Base-by-base conservation (phyloP, 2,329 filamentous ascomycete species). In the Tolypocladium tundrense region DNA sequence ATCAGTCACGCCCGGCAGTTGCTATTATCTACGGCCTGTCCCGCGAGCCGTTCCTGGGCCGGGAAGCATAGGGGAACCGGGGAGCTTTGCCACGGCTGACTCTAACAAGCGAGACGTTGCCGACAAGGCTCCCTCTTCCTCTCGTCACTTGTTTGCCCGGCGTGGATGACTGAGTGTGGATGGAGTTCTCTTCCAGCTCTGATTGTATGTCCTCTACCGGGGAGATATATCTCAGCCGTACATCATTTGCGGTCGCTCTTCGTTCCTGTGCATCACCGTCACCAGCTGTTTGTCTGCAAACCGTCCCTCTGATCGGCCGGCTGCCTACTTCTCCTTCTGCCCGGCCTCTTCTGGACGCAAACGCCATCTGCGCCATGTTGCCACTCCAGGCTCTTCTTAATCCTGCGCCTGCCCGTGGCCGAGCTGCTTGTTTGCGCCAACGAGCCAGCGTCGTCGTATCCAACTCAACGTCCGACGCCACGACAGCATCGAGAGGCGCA, bases 361-460 rank as follows among this genome's bases (percentile, higher is more conserved):
- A 65, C 56, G 54, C 60, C 54, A 53, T 56, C 37, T 53, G 68
- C 67, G 70, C 65, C 66, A 88, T 88, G 86, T 71, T 87, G 60
- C 84, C 86, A 53, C 77, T 88, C 63, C 77, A 82, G 42, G 85
- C 83, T 62, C 78, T 89, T 66, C 80, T 88, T 68, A 89, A 88
- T 68, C 86, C 86, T 64, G 71, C 77, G 55, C 76, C 80, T 61
- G 68, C 77, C 58, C 72, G 74, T 62, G 67, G 70, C 57, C 64
- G 75, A 70, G 68, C 71, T 55, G 42, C 56, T 48, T 54, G 59
- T 40, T 62, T 61, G 42, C 73, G 74, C 63, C 74, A 70, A 62
- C 73, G 67, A 77, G 69, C 70, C 71, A 75, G n/a, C 33, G 37
- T 51, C 6, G 16, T 52, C 37, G 43, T 27, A 55, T 42, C 48